Percentiles rank a stretch among this genome's conserved stretches.
These are phyloP conservation scores for Tranzscheliella williamsii DNA, from an alignment of 1,284 basidiomycete species.

Conservation along the genomic window DNA sequence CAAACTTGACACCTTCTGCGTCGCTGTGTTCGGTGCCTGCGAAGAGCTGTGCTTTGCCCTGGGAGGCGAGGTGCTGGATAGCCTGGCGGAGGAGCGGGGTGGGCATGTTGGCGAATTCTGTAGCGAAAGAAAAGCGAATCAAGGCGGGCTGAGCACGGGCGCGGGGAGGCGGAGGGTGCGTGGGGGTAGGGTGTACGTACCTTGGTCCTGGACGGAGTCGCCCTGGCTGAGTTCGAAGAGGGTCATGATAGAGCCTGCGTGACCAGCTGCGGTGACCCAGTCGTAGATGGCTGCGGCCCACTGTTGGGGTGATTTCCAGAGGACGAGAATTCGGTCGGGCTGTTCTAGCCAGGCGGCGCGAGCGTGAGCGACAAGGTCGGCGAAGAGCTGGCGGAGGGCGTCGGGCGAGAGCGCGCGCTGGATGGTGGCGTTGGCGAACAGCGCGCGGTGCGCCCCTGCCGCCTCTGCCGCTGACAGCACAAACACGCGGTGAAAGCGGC, in stretches of 20 bases:
- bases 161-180: too few relatives aligned
- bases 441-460: not conserved
- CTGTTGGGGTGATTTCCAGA: slow-evolving; percentile 66
- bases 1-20: slow-evolving; percentile 65
- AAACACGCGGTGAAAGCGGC: slow-evolving; percentile 62
- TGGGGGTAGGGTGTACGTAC: too few relatives aligned
- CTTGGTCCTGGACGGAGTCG: slow-evolving; percentile 61
- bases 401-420: slow-evolving; percentile 25
- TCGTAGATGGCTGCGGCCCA: slow-evolving; percentile 65
- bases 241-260: slow-evolving; percentile 65
- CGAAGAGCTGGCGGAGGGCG: slow-evolving; percentile 32
- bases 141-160: too few relatives aligned
- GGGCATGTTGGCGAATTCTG: slow-evolving; percentile 65
- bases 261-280: slow-evolving; percentile 66
- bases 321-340: slow-evolving; percentile 60
- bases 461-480: slow-evolving; percentile 54
- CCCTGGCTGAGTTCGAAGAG: slow-evolving; percentile 66
- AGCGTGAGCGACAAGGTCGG: slow-evolving; percentile 45
- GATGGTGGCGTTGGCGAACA: slow-evolving; percentile 30
- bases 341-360: slow-evolving; percentile 27
- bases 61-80: slow-evolving; percentile 63
- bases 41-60: slow-evolving; percentile 65
- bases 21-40: slow-evolving; percentile 61
- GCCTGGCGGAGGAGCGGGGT: slow-evolving; percentile 62
- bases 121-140: too few relatives aligned